Evolutionary conservation across 352 stramenopile genomes (phyloP), one percentile per base, ranked within the genome.

Genomic region (Pythium folliculosum): DNA sequence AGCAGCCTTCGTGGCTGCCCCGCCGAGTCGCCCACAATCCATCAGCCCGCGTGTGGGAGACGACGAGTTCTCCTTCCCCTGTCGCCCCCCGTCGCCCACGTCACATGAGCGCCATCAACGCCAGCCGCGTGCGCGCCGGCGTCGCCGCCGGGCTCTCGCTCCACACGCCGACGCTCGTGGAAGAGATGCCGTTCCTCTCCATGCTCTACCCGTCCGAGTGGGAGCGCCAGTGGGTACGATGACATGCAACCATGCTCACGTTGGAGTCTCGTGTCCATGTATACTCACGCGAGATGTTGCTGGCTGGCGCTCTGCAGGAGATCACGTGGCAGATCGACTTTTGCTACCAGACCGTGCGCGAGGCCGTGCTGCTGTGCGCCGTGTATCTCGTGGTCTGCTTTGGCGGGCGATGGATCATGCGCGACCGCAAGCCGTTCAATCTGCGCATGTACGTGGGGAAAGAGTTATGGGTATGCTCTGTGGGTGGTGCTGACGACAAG

Each of bases 361-460:
- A 90, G 60, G 83, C 75, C 14, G 62, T 96, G 43, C 64, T 73
- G 48, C 63, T 94, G 19, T 92, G 81, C 65, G 82, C 72, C 27
- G 70, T 64, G 54, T 96, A 96, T 77, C 72, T 84, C 38, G 69
- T 88, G 43, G 54, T 95, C 55, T 94, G 87, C 80, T 94, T 94
- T 38, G 77, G 75, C 19, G 87, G 88, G 23, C 80, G 85, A 60
- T 84, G 80, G 72, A 65, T 91, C 64, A 95, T 96, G 87, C 77
- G 82, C 59, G 77, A 91, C 53, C 73, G 89, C 67, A 84, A 89
- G 62, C 78, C 88, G 21, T 94, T 96, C 62, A 73, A 94, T 61
- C 79, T 96, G 7, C 84, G 83, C 77, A 77, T 87, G 84, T 92
- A 70, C 14, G 32, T 54, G 19, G 32, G 3, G 8, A 12, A 19